Base-by-base conservation (phyloP, 2,329 filamentous ascomycete genomes). In the Botrytis paeoniae region DNA sequence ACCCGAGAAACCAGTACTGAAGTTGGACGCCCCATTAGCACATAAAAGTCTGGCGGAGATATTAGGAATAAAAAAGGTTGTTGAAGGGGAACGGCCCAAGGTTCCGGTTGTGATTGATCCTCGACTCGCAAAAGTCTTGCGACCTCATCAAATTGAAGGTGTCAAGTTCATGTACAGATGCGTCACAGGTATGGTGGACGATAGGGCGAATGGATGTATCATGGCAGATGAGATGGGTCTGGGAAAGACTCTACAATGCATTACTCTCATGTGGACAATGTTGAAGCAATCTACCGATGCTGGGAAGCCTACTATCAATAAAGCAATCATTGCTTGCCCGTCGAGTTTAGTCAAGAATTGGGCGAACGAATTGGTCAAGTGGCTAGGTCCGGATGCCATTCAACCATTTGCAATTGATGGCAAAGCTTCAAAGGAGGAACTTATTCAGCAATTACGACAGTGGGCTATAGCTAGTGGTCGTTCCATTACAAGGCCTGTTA, bases 151-250 rank as follows among this genome's bases (percentile, higher is more conserved):
- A 83, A 92, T 99, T 54, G 96, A 98, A 81, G 96, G 96, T 79
- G 96, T 99, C 76, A 97, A 96, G 84, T 99, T 99, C 82, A 90
- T 99, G 86, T 99, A 98, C 83, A 89, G 89, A 77, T 97, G 94
- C 80, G 94, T 96, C 9, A 98, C 95, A 1, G 96, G 96, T n/a
- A 88, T 98, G 86, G 93, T 98, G 72, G 96, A 98, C 78, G 88
- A 92, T 54, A 95, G 95, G 78, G 96, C 96, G 66, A 93, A 98
- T 81, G 96, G 96, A 3, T 99, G 96, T 83, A 99, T 99, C 81
- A 99, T 99, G 96, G 96, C 96, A 70, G 96, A 99, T 81, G 96
- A 98, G 81, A 99, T 99, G 96, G 96, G 96, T 78, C 85, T 99
- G 43, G 96, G 96, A 73, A 99, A 99, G 84, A 99, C 96, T 29